phyloP scores from a whole-genome alignment of 73 alveolate genomes.

The Tetrahymena thermophila region DNA sequence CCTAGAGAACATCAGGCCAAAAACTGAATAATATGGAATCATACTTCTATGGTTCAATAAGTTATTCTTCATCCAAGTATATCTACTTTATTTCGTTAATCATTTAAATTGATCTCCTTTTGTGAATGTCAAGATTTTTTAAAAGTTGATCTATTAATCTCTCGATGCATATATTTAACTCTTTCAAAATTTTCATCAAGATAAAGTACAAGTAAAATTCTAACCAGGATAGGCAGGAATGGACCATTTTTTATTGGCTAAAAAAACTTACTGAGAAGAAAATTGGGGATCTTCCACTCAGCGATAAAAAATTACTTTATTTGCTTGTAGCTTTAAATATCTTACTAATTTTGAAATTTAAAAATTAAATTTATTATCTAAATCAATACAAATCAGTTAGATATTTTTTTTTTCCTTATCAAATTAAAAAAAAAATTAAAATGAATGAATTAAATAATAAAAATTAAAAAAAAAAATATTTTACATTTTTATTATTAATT shows the following conservation, averaged over 20 bases:
- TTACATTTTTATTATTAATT: neutral
- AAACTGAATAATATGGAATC: neutral
- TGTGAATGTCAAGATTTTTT: neutral
- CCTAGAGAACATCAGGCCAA: neutral
- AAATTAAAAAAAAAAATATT: neutral
- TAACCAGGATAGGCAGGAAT: neutral
- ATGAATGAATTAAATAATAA: neutral
- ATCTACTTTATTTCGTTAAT: neutral
- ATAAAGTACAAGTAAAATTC: neutral
- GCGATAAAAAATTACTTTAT: neutral
- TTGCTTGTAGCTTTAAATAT: neutral
- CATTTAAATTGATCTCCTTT: neutral
- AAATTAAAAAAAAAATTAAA: neutral
- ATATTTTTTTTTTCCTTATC: neutral
- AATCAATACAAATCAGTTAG: neutral
- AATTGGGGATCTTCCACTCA: constrained; percentile 1
- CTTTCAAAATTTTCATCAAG: neutral
- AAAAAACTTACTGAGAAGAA: neutral
- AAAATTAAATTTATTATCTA: neutral
- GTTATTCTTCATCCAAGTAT: neutral
- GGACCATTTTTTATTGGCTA: neutral
- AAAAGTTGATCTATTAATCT: neutral
- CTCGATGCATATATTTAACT: neutral
- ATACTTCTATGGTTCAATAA: neutral
- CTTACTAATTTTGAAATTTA: neutral